A percentile compares a stretch with the other conserved stretches of the same genome.
phyloP scores from a whole-genome alignment of 2,329 filamentous ascomycete genomes.

The Diaporthe citrichinensis region DNA sequence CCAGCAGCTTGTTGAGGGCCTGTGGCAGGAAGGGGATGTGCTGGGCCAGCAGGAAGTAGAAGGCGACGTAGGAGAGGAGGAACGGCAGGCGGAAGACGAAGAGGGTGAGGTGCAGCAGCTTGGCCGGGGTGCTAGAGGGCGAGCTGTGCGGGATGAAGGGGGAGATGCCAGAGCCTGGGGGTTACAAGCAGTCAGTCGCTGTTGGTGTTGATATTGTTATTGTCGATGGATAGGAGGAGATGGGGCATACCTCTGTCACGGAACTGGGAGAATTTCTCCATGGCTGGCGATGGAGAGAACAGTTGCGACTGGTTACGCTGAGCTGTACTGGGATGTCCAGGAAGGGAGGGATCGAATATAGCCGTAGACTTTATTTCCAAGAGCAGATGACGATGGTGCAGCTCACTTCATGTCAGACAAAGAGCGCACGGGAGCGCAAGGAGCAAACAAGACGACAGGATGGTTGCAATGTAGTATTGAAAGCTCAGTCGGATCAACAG shows the following conservation, averaged over 20 bases:
- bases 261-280: constrained; percentile 97
- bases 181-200: not conserved
- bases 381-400: constrained; percentile 7
- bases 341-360: not conserved
- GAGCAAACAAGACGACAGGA: not conserved
- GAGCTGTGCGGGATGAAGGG: constrained; percentile 90
- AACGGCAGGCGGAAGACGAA: constrained; percentile 87
- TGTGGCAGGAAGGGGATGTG: constrained; percentile 72
- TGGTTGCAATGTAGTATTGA: not conserved
- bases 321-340: not conserved
- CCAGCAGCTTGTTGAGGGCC: constrained; percentile 80
- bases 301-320: not conserved
- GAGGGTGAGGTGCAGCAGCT: constrained; percentile 77
- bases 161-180: constrained; percentile 91
- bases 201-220: constrained; percentile 11
- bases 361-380: not conserved
- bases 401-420: constrained; percentile 31
- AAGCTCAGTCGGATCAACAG: not conserved
- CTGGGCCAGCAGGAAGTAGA: constrained; percentile 87
- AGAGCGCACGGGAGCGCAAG: constrained; percentile 22
- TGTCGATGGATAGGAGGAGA: constrained; percentile 15
- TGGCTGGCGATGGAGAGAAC: constrained; percentile 53
- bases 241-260: constrained; percentile 81
- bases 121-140: constrained; percentile 72
- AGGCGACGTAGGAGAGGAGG: constrained; percentile 75